Evolutionary conservation across 2,329 filamentous ascomycete genomes (phyloP).

Genomic region (Cladosporium sp.): DNA sequence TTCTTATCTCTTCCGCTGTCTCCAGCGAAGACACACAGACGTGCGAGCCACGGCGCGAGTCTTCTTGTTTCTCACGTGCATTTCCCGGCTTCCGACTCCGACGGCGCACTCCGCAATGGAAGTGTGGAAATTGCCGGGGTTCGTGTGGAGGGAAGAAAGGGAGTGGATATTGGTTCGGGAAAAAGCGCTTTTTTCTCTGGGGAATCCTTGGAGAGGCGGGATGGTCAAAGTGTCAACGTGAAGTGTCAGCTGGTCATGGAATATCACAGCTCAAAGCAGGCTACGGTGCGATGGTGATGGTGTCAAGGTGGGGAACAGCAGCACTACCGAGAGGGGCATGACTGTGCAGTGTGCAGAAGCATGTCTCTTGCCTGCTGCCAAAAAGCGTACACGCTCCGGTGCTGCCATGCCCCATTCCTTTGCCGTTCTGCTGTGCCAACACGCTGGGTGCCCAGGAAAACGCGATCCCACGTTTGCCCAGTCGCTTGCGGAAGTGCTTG

Average conservation of each 20-base stretch:
- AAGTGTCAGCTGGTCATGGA: neutral
- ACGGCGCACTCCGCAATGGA: slow-evolving; percentile 1
- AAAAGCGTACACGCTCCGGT: neutral
- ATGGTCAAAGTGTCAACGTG: neutral
- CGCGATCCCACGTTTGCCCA: slow-evolving; percentile 13
- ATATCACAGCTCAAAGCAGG: neutral
- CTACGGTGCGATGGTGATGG: neutral
- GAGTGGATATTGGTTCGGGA: neutral
- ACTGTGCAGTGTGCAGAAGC: slow-evolving; percentile 2
- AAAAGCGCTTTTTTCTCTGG: neutral
- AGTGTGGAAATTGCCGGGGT: neutral
- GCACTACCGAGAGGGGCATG: neutral
- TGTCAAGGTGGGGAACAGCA: neutral
- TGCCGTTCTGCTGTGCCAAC: slow-evolving; percentile 7
- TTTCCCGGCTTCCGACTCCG: no score
- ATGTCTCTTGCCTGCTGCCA: neutral
- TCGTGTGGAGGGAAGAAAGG: neutral
- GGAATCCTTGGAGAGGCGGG: neutral
- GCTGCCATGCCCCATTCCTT: neutral
- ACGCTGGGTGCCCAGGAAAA: neutral
- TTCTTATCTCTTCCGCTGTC: neutral
- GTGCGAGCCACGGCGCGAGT: neutral
- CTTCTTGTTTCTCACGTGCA: slow-evolving; percentile 2
- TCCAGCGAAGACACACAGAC: neutral
- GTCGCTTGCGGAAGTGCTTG: slow-evolving; percentile 17